Percentiles rank a stretch among this genome's conserved stretches.
phyloP scores from a whole-genome alignment of 2,329 filamentous ascomycete species.

The Fusarium algeriense region DNA sequence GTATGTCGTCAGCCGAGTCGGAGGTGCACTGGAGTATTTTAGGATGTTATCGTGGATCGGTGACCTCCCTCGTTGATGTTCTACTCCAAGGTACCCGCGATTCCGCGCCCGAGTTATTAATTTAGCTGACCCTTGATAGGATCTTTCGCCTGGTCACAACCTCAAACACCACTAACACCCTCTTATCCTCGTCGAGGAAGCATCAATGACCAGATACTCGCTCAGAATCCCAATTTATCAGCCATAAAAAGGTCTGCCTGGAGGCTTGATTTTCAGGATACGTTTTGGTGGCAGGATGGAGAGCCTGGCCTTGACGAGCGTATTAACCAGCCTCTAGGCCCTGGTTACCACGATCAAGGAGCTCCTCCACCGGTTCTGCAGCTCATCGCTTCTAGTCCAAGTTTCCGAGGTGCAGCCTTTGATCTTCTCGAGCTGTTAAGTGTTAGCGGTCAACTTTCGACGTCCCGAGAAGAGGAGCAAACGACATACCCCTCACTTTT shows the following conservation, averaged over 20 bases:
- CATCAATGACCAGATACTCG: slow-evolving; percentile 66
- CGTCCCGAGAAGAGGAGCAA: slow-evolving; percentile 62
- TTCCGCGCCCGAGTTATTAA: not conserved
- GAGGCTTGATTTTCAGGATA: slow-evolving; percentile 66
- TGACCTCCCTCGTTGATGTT: slow-evolving; percentile 61
- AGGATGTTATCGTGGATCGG: slow-evolving; percentile 64
- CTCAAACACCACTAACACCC: slow-evolving; percentile 64
- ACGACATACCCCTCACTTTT: slow-evolving; percentile 64
- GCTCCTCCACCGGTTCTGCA: slow-evolving; percentile 63
- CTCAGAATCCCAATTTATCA: slow-evolving; percentile 58
- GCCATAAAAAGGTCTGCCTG: slow-evolving; percentile 56
- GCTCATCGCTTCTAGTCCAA: slow-evolving; percentile 65
- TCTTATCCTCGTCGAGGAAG: slow-evolving; percentile 62
- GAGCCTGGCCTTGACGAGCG: slow-evolving; percentile 55
- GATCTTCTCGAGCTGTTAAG: slow-evolving; percentile 66
- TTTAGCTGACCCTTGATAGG: slow-evolving; percentile 50
- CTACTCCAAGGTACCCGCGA: slow-evolving; percentile 62
- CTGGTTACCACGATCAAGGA: slow-evolving; percentile 46
- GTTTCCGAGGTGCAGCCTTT: slow-evolving; percentile 61
- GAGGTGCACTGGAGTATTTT: slow-evolving; percentile 62
- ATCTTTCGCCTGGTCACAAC: slow-evolving; percentile 61
- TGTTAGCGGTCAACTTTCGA: slow-evolving; percentile 63
- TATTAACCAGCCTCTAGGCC: slow-evolving; percentile 24
- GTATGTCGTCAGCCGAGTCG: slow-evolving; percentile 52
- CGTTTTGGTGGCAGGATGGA: slow-evolving; percentile 68